These are phyloP conservation scores for Akanthomyces dipterigenus DNA, from an alignment of 2,329 filamentous ascomycete species.

Conservation along the genomic window DNA sequence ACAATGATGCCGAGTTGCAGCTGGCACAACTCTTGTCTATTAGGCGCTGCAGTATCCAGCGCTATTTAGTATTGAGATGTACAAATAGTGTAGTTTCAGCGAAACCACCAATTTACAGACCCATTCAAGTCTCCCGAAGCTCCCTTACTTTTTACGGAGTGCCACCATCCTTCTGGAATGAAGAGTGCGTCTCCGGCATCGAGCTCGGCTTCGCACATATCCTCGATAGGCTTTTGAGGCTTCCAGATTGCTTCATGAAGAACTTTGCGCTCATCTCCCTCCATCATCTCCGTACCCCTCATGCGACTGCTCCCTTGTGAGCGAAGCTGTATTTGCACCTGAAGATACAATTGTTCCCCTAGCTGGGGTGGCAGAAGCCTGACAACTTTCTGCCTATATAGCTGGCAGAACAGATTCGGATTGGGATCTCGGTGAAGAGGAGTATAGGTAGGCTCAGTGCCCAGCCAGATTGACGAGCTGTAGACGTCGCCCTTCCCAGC, in stretches of 20 bases:
- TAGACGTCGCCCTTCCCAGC: conserved; percentile 81
- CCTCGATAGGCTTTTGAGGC: conserved; percentile 21
- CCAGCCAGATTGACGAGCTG: conserved; percentile 80
- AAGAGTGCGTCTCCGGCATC: conserved; percentile 41
- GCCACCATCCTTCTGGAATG: conserved; percentile 39
- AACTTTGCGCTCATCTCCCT: conserved; percentile 59
- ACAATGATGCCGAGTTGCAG: not conserved
- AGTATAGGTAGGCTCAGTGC: conserved; percentile 78
- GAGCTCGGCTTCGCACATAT: conserved; percentile 48
- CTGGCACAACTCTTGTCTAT: not conserved
- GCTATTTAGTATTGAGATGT: not conserved
- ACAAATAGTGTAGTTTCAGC: conserved; percentile 18
- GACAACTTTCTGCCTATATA: conserved; percentile 65
- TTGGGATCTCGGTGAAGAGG: conserved; percentile 91
- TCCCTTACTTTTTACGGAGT: conserved; percentile 35
- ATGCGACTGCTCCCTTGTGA: conserved; percentile 42
- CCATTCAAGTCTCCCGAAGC: conserved; percentile 31
- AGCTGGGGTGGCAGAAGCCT: conserved; percentile 60
- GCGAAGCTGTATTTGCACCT: conserved; percentile 37
- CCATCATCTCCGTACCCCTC: conserved; percentile 86
- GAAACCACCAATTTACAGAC: conserved; percentile 42
- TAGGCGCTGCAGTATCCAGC: not conserved
- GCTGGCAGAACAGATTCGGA: conserved; percentile 83
- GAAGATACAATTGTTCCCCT: conserved; percentile 58
- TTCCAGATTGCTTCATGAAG: conserved; percentile 69